Percentiles rank a stretch among this genome's conserved stretches.
These are phyloP conservation scores for Amylocystis lapponica DNA, from an alignment of 768 basidiomycete genomes.

Conservation along the genomic window DNA sequence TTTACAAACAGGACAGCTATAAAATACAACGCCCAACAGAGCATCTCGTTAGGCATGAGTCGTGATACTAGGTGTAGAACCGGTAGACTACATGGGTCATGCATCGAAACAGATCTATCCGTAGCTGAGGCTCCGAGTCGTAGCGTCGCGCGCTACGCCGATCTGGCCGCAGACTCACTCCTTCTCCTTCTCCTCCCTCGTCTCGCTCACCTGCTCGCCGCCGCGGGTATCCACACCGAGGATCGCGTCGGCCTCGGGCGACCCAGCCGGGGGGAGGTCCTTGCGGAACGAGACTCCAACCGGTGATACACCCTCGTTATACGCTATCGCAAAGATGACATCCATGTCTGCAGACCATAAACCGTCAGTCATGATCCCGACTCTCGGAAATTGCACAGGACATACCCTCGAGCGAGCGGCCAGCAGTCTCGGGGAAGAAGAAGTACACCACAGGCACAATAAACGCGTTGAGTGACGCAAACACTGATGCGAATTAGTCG, in stretches of 20 bases:
- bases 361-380: conserved; percentile 23
- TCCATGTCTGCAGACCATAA: conserved; percentile 25
- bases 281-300: conserved; percentile 29
- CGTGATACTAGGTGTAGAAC: too few species aligned
- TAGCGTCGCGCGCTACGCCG: too few species aligned
- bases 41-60: too few species aligned
- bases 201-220: too few species aligned
- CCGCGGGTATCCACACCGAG: conserved; percentile 19
- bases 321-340: conserved; percentile 29
- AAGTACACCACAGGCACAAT: conserved; percentile 53
- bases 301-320: conserved; percentile 28
- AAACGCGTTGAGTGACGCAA: conserved; percentile 50
- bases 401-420: conserved; percentile 50
- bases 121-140: too few species aligned
- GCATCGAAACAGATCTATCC: too few species aligned
- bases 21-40: too few species aligned
- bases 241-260: conserved; percentile 30
- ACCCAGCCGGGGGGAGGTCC: conserved; percentile 27
- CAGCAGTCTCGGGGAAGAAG: conserved; percentile 61
- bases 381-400: neutral
- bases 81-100: too few species aligned
- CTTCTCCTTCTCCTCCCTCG: too few species aligned
- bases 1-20: too few species aligned
- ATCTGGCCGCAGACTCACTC: too few species aligned
- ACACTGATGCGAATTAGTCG: conserved; percentile 37